phyloP scores from a whole-genome alignment of 1,139 yeast species.

The Sugiyamaella neomexicana region DNA sequence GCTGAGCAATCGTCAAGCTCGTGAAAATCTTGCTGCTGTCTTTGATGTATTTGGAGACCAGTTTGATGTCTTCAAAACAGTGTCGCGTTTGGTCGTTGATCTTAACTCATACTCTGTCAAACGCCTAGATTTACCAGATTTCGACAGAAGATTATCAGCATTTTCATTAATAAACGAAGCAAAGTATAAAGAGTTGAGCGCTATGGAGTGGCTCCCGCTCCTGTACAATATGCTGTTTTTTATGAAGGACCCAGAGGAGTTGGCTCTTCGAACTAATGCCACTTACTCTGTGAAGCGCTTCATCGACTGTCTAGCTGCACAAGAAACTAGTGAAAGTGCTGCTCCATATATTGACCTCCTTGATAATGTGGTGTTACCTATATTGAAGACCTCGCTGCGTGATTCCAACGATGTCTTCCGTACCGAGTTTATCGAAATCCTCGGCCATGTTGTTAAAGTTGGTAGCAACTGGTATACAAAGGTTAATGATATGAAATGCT shows the following conservation, averaged over 20 bases:
- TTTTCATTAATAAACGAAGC: slow-evolving; percentile 65
- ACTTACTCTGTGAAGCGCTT: slow-evolving; percentile 63
- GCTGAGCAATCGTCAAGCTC: slow-evolving; percentile 58
- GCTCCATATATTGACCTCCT: slow-evolving; percentile 47
- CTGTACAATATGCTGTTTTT: slow-evolving; percentile 66
- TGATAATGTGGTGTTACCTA: slow-evolving; percentile 61
- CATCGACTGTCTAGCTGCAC: slow-evolving; percentile 49
- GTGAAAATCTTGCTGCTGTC: slow-evolving; percentile 60
- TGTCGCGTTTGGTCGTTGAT: slow-evolving; percentile 56
- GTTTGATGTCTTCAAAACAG: slow-evolving; percentile 47
- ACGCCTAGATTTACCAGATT: slow-evolving; percentile 75
- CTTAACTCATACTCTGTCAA: slow-evolving; percentile 67
- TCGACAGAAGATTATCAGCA: slow-evolving; percentile 68
- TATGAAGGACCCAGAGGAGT: slow-evolving; percentile 76
- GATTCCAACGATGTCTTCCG: slow-evolving; percentile 63
- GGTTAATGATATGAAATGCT: slow-evolving; percentile 64
- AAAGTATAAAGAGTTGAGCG: slow-evolving; percentile 46
- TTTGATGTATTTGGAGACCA: slow-evolving; percentile 60
- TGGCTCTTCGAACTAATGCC: slow-evolving; percentile 79
- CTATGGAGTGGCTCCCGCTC: slow-evolving; percentile 78
- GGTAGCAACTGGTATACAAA: slow-evolving; percentile 47
- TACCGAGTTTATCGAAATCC: slow-evolving; percentile 64
- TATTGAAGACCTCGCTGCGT: slow-evolving; percentile 67
- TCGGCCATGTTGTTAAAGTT: slow-evolving; percentile 59
- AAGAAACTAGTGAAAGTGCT: slow-evolving; percentile 31